Base-by-base conservation (phyloP, 257 asterid species). In the Apocynum venetum region DNA sequence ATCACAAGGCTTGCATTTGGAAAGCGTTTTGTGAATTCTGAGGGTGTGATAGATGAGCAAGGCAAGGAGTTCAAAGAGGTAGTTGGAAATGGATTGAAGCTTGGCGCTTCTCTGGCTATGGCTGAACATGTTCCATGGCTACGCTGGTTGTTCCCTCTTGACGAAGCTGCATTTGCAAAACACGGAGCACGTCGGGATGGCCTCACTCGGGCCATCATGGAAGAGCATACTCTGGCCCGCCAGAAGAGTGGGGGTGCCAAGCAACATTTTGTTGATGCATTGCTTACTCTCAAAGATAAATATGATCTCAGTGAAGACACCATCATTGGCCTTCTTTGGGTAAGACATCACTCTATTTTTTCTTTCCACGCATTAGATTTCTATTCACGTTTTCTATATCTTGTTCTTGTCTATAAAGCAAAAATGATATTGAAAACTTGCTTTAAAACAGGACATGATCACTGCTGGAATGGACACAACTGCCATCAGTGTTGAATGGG, bases 391-490 rank as follows among this genome's bases (percentile, higher is more conserved):
- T 25, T 25, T 25, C 31, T 25, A 25, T 51, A 11, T 17, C 56
- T 10, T 51, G 1, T 51, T 8, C 20, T 10, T 52, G 14, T 53
- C 15, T 53, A 13, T 4, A 53, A 53, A 53, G n/a, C n/a, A 53
- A 20, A 53, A 56, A 2, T 56, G 2, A 3, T 17, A 19, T 6
- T 56, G 10, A 4, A 4, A 17, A 56, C 63, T 65, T 40, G 71
- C 49, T 31, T 40, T 14, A 17, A 56, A 19, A 82, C 88, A 93
- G 97, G 96, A 93, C 60, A 91, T 90, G 98, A 89, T 93, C 76
- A 83, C 96, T 1, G 98, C 98, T 0, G 98, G 97, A 56, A 91
- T 90, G 93, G 98, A 93, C 87, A 93, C 98, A 1, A 82, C 91
- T 70, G 80, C 97, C 31, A 93, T 92, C 63, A 83, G 92, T 1